Conservation (phyloP, 1,284 basidiomycete genomes). For the Cryptococcus sp. region DNA sequence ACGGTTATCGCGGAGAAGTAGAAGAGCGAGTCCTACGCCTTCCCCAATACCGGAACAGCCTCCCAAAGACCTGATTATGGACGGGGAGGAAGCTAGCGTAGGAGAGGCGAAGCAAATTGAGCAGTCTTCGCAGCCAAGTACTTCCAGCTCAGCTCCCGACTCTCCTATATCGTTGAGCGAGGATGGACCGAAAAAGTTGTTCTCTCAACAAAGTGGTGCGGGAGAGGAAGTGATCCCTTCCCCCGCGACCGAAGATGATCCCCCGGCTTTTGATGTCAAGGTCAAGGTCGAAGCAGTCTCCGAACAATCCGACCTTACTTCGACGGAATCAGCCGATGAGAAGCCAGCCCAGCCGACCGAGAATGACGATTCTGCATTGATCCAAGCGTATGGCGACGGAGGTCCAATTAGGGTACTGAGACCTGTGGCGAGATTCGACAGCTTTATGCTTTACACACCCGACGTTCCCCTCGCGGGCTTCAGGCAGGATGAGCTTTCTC, state of each 20-base stretch:
- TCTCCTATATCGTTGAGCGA: not conserved
- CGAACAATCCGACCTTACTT: not conserved
- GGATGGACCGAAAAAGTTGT: too few relatives aligned
- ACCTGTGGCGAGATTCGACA: conserved; percentile 32
- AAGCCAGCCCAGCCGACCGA: not conserved
- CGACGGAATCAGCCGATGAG: not conserved
- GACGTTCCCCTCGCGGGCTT: conserved; percentile 44
- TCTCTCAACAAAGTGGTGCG: not conserved
- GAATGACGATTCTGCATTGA: not conserved
- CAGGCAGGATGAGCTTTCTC: conserved; percentile 19
- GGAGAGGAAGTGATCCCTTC: conserved; percentile 35
- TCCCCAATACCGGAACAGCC: not conserved
- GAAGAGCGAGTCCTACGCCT: conserved; percentile 2
- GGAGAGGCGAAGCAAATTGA: not conserved
- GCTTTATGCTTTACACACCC: conserved; percentile 44
- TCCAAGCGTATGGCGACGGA: conserved; percentile 7
- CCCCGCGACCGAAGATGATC: conserved; percentile 38
- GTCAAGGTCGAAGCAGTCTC: not conserved
- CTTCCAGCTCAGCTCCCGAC: not conserved
- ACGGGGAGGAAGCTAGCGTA: not conserved
- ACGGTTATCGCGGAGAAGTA: conserved; percentile 5
- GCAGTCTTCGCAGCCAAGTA: not conserved
- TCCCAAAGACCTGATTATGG: not conserved
- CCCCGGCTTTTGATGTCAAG: conserved; percentile 25
- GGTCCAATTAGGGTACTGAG: conserved; percentile 25